Conservation (phyloP, 306 rosid genomes). For the Ormosia emarginata region DNA sequence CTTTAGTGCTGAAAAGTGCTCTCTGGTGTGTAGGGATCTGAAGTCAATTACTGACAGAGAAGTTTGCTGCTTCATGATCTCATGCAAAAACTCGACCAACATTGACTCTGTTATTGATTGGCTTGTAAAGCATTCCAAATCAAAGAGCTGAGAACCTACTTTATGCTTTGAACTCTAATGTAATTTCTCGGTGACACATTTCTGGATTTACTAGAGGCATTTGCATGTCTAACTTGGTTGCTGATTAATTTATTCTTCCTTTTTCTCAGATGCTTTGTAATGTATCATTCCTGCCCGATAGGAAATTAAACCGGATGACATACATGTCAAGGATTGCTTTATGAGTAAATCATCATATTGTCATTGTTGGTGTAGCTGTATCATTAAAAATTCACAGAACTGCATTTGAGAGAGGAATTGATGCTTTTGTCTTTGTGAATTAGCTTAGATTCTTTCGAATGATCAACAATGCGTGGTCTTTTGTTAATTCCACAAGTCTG, state of each 20-base stretch:
- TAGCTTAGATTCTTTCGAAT: neutral
- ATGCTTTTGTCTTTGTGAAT: constrained; percentile 17
- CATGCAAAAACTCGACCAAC: constrained; percentile 94
- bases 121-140: constrained; percentile 96
- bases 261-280: constrained; percentile 17
- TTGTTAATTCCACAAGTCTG: neutral
- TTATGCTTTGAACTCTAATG: constrained; percentile 36
- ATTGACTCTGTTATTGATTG: constrained; percentile 86
- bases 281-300: constrained; percentile 26
- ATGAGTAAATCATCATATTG: constrained; percentile 19
- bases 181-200: constrained; percentile 35
- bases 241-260: constrained; percentile 39
- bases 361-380: constrained; percentile 14
- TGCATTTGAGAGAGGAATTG: constrained; percentile 14
- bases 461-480: neutral
- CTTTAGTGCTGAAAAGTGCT: constrained; percentile 12
- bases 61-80: constrained; percentile 95
- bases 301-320: constrained; percentile 6
- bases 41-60: constrained; percentile 77
- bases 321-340: constrained; percentile 13
- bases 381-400: constrained; percentile 4
- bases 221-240: constrained; percentile 41
- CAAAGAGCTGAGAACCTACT: constrained; percentile 58
- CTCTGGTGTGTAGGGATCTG: constrained; percentile 63
- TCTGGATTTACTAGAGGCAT: constrained; percentile 46